These are phyloP conservation scores for Fraxinus greggii DNA, from an alignment of 305 asterid species.

Conservation along the genomic window DNA sequence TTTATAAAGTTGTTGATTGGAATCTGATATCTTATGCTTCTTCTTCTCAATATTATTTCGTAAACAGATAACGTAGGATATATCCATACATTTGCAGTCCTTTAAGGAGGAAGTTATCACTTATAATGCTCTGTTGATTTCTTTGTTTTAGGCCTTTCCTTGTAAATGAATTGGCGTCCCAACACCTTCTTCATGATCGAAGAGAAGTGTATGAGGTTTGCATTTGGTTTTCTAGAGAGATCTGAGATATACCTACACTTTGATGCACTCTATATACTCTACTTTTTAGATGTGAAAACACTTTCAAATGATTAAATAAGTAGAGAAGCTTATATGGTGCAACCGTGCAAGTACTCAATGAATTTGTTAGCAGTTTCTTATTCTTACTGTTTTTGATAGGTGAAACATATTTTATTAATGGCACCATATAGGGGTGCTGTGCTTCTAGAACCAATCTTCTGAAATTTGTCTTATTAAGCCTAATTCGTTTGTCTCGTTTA, in stretches of 20 bases:
- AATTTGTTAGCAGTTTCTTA: neutral
- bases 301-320: neutral
- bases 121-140: conserved; percentile 24
- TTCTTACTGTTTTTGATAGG: neutral
- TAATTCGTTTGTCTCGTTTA: neutral
- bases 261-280: neutral
- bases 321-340: neutral
- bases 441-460: conserved; percentile 1
- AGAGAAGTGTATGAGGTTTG: conserved; percentile 91
- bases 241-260: neutral
- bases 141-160: conserved; percentile 74
- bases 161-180: conserved; percentile 87
- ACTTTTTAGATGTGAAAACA: neutral
- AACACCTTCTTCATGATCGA: conserved; percentile 92
- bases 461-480: neutral
- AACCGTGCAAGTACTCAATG: neutral
- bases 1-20: conserved; percentile 13
- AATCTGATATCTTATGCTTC: conserved; percentile 11
- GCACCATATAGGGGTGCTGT: neutral
- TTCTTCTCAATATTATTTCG: neutral
- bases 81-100: conserved; percentile 9
- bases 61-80: neutral
- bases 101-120: conserved; percentile 12
- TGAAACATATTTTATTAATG: neutral
- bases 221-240: conserved; percentile 24